Conservation (phyloP, 2,329 filamentous ascomycete genomes). For the Thermomyces lanuginosus region DNA sequence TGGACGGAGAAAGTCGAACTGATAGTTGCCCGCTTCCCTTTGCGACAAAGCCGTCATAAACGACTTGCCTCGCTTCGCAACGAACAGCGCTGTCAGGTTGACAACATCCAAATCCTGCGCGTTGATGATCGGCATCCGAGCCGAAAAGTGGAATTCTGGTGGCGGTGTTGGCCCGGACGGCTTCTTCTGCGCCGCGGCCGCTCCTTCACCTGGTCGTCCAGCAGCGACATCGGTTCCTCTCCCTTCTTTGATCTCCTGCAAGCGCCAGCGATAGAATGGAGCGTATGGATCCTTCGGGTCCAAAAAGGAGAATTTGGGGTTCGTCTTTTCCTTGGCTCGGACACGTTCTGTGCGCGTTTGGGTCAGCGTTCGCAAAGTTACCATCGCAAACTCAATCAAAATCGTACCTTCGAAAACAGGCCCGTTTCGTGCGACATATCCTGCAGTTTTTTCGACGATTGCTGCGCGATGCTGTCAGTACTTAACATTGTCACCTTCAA, state of each 20-base stretch:
- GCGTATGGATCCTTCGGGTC: slow-evolving; percentile 67
- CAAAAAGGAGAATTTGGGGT: slow-evolving; percentile 86
- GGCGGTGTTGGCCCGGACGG: slow-evolving; percentile 73
- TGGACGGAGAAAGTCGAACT: slow-evolving; percentile 89
- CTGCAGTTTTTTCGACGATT: slow-evolving; percentile 85
- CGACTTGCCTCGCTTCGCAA: slow-evolving; percentile 77
- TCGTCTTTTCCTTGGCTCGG: slow-evolving; percentile 64
- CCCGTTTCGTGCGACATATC: slow-evolving; percentile 58
- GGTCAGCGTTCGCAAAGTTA: slow-evolving; percentile 2
- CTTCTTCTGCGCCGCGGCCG: slow-evolving; percentile 41
- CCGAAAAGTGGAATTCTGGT: slow-evolving; percentile 78
- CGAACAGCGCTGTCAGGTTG: slow-evolving; percentile 70
- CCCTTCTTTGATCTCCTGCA: slow-evolving; percentile 70
- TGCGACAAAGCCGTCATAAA: slow-evolving; percentile 86
- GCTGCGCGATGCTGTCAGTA: slow-evolving; percentile 20
- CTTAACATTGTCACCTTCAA: slow-evolving; percentile 11
- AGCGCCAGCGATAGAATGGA: slow-evolving; percentile 77
- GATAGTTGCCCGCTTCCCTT: slow-evolving; percentile 74
- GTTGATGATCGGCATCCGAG: slow-evolving; percentile 92
- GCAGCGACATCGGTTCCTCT: slow-evolving; percentile 64
- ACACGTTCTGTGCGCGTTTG: slow-evolving; percentile 45
- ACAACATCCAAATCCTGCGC: slow-evolving; percentile 70
- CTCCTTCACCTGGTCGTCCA: slow-evolving; percentile 51
- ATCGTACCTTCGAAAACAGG: slow-evolving; percentile 42
- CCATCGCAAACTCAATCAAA: neutral